Conservation (phyloP, 495 filamentous ascomycete genomes). For the Elasticomyces elasticus region DNA sequence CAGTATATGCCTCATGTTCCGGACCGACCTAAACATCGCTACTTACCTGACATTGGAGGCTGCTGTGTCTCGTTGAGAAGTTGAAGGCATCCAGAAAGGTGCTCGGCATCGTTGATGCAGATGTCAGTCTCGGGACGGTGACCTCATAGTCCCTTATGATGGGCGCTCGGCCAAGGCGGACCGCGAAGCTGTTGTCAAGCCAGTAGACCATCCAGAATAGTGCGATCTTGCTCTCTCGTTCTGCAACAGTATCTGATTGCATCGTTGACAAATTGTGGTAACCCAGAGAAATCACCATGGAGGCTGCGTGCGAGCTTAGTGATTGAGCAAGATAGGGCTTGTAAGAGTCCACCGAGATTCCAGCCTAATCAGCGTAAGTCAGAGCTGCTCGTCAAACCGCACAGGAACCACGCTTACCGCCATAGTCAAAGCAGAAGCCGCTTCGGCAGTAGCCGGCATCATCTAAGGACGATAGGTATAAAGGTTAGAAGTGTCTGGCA, state of each 20-base stretch:
- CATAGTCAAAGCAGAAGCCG: neutral
- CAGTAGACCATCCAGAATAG: conserved; percentile 59
- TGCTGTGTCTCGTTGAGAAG: neutral
- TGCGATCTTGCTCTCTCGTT: conserved; percentile 29
- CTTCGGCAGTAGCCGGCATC: neutral
- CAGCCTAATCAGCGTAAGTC: neutral
- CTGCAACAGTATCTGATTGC: conserved; percentile 35
- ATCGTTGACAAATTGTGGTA: conserved; percentile 50
- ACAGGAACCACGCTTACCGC: too few species aligned
- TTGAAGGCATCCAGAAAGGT: neutral
- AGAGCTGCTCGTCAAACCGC: neutral
- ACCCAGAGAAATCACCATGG: conserved; percentile 41
- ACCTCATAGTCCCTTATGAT: conserved; percentile 58
- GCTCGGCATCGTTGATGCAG: neutral
- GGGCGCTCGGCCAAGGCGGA: conserved; percentile 54
- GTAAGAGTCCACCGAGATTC: neutral
- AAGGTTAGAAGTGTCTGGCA: too few species aligned
- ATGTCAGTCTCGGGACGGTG: conserved; percentile 1
- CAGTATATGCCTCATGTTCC: too few species aligned
- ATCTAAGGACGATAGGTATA: too few species aligned
- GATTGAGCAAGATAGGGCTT: neutral
- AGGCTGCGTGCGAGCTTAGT: neutral
- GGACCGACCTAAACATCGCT: too few species aligned
- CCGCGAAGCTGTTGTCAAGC: conserved; percentile 49
- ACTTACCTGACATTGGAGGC: neutral